Evolutionary conservation across 345 rosid species (phyloP).

Genomic region (Gossypium bickii): DNA sequence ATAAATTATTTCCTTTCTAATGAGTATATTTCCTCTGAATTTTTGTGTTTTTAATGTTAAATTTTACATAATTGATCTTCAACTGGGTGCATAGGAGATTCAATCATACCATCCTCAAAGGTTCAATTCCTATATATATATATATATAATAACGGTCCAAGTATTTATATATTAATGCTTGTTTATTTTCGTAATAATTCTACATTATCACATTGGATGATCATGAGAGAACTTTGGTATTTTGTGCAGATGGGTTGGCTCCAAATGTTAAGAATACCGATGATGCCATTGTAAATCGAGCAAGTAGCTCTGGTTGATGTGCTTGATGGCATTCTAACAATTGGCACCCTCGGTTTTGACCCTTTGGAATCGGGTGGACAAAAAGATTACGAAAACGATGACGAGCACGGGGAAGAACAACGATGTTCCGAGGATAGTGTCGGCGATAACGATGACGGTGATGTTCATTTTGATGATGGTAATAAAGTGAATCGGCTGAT

Average conservation of each 20-base stretch:
- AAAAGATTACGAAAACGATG: slow-evolving; percentile 29
- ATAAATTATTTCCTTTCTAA: not conserved
- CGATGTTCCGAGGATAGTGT: slow-evolving; percentile 10
- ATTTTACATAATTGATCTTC: slow-evolving; percentile 49
- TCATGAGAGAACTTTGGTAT: not conserved
- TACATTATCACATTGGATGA: not conserved
- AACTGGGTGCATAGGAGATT: slow-evolving; percentile 81
- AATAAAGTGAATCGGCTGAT: slow-evolving; percentile 57
- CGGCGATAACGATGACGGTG: not conserved
- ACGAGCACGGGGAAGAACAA: slow-evolving; percentile 18
- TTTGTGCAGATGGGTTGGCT: slow-evolving; percentile 36
- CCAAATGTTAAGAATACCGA: slow-evolving; percentile 43
- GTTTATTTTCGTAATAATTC: not conserved
- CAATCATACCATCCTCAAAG: slow-evolving; percentile 56
- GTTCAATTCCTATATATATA: slow-evolving; percentile 25
- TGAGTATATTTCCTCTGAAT: not conserved
- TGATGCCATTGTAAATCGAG: slow-evolving; percentile 41
- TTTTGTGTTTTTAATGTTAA: slow-evolving; percentile 10
- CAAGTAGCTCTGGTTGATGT: slow-evolving; percentile 59
- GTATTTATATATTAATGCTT: not conserved
- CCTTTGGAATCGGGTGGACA: slow-evolving; percentile 36
- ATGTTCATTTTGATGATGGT: slow-evolving; percentile 27
- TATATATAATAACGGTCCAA: not conserved
- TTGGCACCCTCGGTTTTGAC: slow-evolving; percentile 84
- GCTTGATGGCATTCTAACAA: slow-evolving; percentile 74